Conservation (phyloP, 768 basidiomycete species). For the Astraeus odoratus region DNA sequence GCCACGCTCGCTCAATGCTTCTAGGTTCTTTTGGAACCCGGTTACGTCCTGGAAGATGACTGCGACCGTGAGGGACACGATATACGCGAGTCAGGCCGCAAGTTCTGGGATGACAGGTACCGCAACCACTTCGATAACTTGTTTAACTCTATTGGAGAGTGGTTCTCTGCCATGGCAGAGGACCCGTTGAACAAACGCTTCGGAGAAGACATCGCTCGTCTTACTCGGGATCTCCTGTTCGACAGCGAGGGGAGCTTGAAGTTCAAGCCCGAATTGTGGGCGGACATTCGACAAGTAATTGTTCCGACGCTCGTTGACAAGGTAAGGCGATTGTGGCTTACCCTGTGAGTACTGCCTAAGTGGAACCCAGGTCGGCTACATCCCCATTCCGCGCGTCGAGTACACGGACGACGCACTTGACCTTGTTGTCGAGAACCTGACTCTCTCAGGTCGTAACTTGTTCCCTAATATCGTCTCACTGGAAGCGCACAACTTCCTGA, state of each 20-base stretch:
- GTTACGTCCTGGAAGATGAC: constrained; percentile 78
- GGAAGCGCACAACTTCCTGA: constrained; percentile 76
- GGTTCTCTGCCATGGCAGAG: constrained; percentile 79
- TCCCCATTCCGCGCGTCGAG: constrained; percentile 91
- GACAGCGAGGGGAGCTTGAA: constrained; percentile 68
- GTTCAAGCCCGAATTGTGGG: constrained; percentile 88
- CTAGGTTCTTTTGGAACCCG: constrained; percentile 69
- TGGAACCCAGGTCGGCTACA: constrained; percentile 51
- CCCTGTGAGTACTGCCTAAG: not conserved
- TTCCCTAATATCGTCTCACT: constrained; percentile 73
- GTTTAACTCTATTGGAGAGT: constrained; percentile 62
- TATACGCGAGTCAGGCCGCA: constrained; percentile 63
- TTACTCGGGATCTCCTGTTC: constrained; percentile 82
- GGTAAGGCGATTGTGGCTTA: constrained; percentile 32
- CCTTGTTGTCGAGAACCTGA: constrained; percentile 90
- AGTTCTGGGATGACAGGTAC: constrained; percentile 73
- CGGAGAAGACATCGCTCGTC: constrained; percentile 74
- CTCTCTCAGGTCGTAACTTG: constrained; percentile 80
- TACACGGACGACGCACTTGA: constrained; percentile 86
- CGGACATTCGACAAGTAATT: constrained; percentile 79
- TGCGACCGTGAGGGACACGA: constrained; percentile 58
- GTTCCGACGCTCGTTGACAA: constrained; percentile 71
- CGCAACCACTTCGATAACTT: constrained; percentile 75
- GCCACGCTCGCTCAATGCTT: not conserved
- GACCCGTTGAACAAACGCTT: constrained; percentile 80